Base-by-base conservation (phyloP, 768 basidiomycete species). In the Leccinum uliginosum region DNA sequence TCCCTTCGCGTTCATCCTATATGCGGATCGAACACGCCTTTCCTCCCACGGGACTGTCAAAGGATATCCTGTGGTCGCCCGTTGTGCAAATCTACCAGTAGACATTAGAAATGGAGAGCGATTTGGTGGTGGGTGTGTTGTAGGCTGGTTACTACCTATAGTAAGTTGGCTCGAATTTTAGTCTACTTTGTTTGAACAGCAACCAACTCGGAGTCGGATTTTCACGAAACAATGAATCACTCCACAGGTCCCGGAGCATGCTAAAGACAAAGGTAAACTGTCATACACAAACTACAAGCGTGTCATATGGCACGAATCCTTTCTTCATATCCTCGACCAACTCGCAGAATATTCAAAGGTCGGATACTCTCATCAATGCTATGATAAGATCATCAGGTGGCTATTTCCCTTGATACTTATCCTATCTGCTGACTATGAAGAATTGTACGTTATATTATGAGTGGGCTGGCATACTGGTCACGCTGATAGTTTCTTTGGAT, bases 121-220 rank as follows among this genome's bases (percentile, higher is more conserved):
- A 19, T 8, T 43, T 19, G 40, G 40, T 9, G 74, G 44, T 11
- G 44, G 44, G 5, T 21, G 19, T 46, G 23, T 46, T 14, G 23
- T 46, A 10, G 44, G 44, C 14, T 46, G 44, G 44, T 24, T 46
- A 11, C 44, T 46, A 11, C 44, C 44, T 12, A 23, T 46, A 5
- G 23, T 46, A 24, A 19, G 44, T 46, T 34, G 29, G 29, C 29
- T 30, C 29, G 29, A 30, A 30, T 30, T 30, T 30, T 4, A 30
- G 29, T 30, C 29, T 30, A 30, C 29, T 30, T 26, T 26, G 26
- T 26, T 26, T 26, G 26, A 26, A 26, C 26, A 26, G 26, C 26
- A 26, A 26, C 26, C 5, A 5, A 26, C 26, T 26, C 26, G 26
- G 34, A 34, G 14, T 34, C 34, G 17, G 14, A 43, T 26, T 26